These are phyloP conservation scores for Cercospora zeina DNA, from an alignment of 2,329 filamentous ascomycete genomes.

Conservation along the genomic window DNA sequence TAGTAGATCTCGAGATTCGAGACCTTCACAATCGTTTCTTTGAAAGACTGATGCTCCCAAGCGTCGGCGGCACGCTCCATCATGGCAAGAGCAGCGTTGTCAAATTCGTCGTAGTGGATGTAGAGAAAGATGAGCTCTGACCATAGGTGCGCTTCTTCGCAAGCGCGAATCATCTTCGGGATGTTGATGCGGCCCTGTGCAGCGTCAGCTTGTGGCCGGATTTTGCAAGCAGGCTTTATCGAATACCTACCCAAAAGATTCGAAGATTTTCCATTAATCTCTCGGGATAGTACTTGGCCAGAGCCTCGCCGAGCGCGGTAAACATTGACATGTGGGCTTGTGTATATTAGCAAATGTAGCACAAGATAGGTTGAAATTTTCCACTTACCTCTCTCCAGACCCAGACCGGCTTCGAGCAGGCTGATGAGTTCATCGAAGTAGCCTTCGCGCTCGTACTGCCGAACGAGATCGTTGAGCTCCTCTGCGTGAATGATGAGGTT, in stretches of 20 bases:
- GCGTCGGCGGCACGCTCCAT: constrained; percentile 97
- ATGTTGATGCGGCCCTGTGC: constrained; percentile 80
- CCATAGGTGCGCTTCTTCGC: constrained; percentile 94
- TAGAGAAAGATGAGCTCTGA: constrained; percentile 97
- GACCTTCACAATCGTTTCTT: constrained; percentile 97
- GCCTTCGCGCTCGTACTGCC: constrained; percentile 93
- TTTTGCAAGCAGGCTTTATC: background rate
- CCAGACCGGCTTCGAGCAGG: constrained; percentile 90
- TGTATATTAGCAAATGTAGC: constrained; percentile 14
- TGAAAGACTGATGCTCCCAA: constrained; percentile 99
- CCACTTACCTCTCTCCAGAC: constrained; percentile 63
- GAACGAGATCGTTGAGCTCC: constrained; percentile 86
- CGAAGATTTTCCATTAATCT: constrained; percentile 98
- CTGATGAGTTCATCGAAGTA: constrained; percentile 98
- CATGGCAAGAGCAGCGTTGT: constrained; percentile 94
- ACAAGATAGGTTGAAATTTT: background rate
- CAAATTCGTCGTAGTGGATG: constrained; percentile 96
- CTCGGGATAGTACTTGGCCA: constrained; percentile 93
- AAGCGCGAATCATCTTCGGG: constrained; percentile 90
- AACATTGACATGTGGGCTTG: constrained; percentile 95
- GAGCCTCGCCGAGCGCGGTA: constrained; percentile 84
- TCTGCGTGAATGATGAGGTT: constrained; percentile 98
- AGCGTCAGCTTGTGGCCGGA: background rate
- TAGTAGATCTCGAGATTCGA: constrained; percentile 99
- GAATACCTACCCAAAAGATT: constrained; percentile 68